These are phyloP conservation scores for Glycine latifolia DNA, from an alignment of 306 rosid genomes.

Conservation along the genomic window DNA sequence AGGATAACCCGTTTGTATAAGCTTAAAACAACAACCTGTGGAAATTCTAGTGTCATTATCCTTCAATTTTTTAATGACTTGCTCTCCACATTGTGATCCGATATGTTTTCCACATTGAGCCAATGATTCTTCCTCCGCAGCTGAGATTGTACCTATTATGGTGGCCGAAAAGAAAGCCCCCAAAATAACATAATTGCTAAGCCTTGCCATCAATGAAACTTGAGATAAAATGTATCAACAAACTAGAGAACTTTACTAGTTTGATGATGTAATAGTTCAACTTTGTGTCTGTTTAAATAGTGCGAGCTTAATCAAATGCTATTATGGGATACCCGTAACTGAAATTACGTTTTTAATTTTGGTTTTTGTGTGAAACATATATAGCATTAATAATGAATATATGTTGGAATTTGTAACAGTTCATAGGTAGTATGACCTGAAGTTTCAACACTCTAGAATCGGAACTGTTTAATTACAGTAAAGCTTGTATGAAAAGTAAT, in stretches of 20 bases:
- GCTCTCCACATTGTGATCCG: background rate
- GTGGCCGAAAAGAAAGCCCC: background rate
- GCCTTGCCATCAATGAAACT: constrained; percentile 15
- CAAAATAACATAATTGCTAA: background rate
- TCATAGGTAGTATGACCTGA: background rate
- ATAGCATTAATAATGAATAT: background rate
- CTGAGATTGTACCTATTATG: background rate
- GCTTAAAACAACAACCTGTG: background rate
- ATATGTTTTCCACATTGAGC: constrained; percentile 3
- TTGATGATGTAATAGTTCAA: background rate
- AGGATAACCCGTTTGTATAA: background rate
- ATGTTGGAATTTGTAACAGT: background rate
- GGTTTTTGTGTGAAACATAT: no score
- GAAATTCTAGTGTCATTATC: background rate
- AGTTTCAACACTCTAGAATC: no score
- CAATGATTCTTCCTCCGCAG: background rate
- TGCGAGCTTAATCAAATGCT: background rate
- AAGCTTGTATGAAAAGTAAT: no score
- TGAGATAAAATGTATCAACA: background rate
- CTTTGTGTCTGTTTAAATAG: constrained; percentile 4
- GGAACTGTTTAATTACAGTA: no score
- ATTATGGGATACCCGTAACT: background rate
- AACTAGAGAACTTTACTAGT: no score
- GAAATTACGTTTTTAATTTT: background rate
- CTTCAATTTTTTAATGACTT: background rate